Evolutionary conservation across 2,329 filamentous ascomycete genomes (phyloP).

Genomic region (Fusarium dimerum): DNA sequence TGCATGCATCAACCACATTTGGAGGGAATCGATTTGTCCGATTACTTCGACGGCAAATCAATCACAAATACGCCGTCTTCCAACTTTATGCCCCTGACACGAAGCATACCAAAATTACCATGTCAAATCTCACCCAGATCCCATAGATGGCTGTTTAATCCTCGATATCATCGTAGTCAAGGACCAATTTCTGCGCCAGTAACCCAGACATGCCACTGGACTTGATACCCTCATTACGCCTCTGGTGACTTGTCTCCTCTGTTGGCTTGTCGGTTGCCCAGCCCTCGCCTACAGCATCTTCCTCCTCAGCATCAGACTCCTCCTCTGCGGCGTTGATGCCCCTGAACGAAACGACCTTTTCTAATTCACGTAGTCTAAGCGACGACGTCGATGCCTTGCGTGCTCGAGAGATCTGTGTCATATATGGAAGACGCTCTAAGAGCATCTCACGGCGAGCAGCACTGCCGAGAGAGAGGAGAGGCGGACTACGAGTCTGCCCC

Average conservation of each 20-base stretch:
- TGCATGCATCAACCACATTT: too few species aligned
- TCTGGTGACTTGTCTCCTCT: conserved; percentile 54
- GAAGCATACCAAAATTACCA: conserved; percentile 10
- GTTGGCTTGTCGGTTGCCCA: conserved; percentile 65
- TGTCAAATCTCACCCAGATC: conserved; percentile 8
- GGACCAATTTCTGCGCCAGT: conserved; percentile 65
- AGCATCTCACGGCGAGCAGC: conserved; percentile 73
- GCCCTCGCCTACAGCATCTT: conserved; percentile 43
- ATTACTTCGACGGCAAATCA: too few species aligned
- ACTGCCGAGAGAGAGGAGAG: conserved; percentile 61
- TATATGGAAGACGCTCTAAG: conserved; percentile 84
- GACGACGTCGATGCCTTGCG: conserved; percentile 34
- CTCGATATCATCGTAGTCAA: conserved; percentile 85
- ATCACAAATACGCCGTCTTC: too few species aligned
- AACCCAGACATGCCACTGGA: conserved; percentile 41
- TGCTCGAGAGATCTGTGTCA: conserved; percentile 64
- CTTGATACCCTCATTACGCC: conserved; percentile 44
- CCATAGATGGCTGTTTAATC: conserved; percentile 47
- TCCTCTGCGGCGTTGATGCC: conserved; percentile 55
- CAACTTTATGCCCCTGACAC: not conserved
- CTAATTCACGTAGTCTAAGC: conserved; percentile 57
- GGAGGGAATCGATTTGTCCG: too few species aligned
- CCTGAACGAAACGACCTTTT: conserved; percentile 68
- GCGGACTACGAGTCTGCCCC: conserved; percentile 30
- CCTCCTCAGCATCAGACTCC: conserved; percentile 48